phyloP scores from a whole-genome alignment of 2,329 filamentous ascomycete genomes.

The Onygena corvina region DNA sequence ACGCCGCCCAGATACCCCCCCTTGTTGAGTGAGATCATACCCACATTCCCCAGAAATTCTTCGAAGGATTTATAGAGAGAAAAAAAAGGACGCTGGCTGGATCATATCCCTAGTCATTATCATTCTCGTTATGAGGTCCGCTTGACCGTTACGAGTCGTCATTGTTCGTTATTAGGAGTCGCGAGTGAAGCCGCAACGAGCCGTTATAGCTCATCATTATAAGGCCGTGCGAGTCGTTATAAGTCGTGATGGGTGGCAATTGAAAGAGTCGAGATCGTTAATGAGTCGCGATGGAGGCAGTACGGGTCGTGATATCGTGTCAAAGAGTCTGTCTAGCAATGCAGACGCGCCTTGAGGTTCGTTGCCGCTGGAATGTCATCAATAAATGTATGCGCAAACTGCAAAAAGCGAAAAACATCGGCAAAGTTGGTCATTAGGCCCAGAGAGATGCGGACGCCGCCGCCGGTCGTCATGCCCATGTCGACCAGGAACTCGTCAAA shows the following conservation, averaged over 20 bases:
- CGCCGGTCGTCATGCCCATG: conserved; percentile 16
- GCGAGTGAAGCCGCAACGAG: too few species aligned
- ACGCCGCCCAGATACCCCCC: background rate
- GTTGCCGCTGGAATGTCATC: conserved; percentile 7
- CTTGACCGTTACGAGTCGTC: too few species aligned
- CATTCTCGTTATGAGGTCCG: too few species aligned
- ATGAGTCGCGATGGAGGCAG: too few species aligned
- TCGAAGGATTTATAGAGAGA: too few species aligned
- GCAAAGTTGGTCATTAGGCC: conserved; percentile 17
- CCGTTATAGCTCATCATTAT: too few species aligned
- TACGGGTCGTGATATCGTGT: too few species aligned
- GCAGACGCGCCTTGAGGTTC: conserved; percentile 7
- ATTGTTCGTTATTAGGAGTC: too few species aligned
- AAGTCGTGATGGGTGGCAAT: too few species aligned
- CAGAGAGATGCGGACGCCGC: conserved; percentile 17
- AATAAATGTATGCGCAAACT: conserved; percentile 11
- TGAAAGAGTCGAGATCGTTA: too few species aligned
- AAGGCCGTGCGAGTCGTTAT: too few species aligned
- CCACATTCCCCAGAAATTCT: background rate
- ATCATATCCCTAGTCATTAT: background rate
- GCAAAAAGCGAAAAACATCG: conserved; percentile 15
- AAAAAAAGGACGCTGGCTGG: too few species aligned
- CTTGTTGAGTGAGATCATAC: background rate
- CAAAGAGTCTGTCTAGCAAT: conserved; percentile 9
- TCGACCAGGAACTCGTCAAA: conserved; percentile 16